phyloP scores from a whole-genome alignment of 768 basidiomycete genomes.

The Lactifluus volemus region DNA sequence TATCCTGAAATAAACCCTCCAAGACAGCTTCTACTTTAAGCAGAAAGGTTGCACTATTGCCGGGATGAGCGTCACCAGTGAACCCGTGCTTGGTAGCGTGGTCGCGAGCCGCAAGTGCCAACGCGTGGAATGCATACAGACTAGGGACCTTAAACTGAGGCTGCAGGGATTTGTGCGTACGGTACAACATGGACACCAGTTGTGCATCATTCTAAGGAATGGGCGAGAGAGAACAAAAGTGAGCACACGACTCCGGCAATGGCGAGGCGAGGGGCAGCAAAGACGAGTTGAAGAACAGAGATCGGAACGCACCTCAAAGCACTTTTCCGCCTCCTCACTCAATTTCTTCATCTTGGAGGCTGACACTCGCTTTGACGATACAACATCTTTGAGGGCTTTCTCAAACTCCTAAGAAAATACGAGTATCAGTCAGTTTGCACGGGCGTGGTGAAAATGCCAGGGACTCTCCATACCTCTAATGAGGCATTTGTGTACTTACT shows the following conservation, averaged over 20 bases:
- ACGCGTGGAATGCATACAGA: constrained; percentile 89
- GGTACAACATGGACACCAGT: constrained; percentile 81
- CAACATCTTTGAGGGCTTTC: constrained; percentile 67
- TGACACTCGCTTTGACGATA: constrained; percentile 76
- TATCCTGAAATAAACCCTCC: constrained; percentile 83
- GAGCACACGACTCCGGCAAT: neutral
- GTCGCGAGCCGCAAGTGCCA: constrained; percentile 73
- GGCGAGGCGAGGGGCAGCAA: neutral
- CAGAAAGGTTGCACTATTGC: constrained; percentile 77
- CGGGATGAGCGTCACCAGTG: constrained; percentile 48
- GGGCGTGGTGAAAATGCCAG: neutral
- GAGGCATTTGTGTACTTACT: constrained; percentile 18
- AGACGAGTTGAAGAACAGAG: neutral
- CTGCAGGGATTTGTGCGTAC: constrained; percentile 75
- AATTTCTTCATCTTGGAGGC: constrained; percentile 76
- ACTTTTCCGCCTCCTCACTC: constrained; percentile 68
- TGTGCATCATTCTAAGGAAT: constrained; percentile 68
- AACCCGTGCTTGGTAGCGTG: constrained; percentile 57
- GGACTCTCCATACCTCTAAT: constrained; percentile 17
- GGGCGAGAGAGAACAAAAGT: neutral
- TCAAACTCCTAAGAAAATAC: constrained; percentile 60
- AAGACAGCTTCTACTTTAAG: constrained; percentile 85
- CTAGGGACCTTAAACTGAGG: constrained; percentile 68
- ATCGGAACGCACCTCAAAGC: constrained; percentile 53
- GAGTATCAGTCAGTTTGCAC: neutral